These are phyloP conservation scores for Aphanomyces cochlioides DNA, from an alignment of 352 stramenopile species.

Conservation along the genomic window DNA sequence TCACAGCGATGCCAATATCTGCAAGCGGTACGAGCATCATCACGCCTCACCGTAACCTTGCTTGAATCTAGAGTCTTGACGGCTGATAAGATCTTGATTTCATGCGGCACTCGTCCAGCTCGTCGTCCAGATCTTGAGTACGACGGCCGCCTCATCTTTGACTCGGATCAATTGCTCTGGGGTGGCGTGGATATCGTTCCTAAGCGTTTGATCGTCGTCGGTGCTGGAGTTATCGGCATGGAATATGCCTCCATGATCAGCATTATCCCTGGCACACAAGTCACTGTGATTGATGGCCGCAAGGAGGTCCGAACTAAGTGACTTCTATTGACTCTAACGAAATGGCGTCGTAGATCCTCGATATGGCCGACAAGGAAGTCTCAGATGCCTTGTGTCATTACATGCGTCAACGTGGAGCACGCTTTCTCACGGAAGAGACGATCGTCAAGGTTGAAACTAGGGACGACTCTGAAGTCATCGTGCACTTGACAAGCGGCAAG, in stretches of 20 bases:
- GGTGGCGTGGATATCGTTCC: slow-evolving; percentile 65
- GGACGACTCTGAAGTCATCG: slow-evolving; percentile 60
- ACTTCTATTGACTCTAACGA: no score
- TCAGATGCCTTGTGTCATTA: slow-evolving; percentile 81
- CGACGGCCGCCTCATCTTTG: slow-evolving; percentile 81
- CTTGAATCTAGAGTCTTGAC: slow-evolving; percentile 57
- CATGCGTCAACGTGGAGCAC: slow-evolving; percentile 82
- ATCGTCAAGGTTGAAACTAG: slow-evolving; percentile 72
- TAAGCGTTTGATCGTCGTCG: slow-evolving; percentile 75
- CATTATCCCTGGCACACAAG: slow-evolving; percentile 77
- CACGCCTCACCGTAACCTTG: background rate
- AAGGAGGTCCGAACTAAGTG: slow-evolving; percentile 39
- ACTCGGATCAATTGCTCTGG: slow-evolving; percentile 84
- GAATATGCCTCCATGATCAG: slow-evolving; percentile 91
- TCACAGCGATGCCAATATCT: slow-evolving; percentile 73
- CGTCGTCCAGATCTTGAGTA: slow-evolving; percentile 79
- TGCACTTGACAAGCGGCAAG: slow-evolving; percentile 83
- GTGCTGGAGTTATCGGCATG: slow-evolving; percentile 86
- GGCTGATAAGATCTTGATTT: slow-evolving; percentile 82
- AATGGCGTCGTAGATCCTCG: slow-evolving; percentile 54
- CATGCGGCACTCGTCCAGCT: slow-evolving; percentile 79
- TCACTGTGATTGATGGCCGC: slow-evolving; percentile 82
- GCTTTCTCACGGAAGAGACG: slow-evolving; percentile 80
- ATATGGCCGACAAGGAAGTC: slow-evolving; percentile 87
- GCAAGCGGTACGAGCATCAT: slow-evolving; percentile 59